These are phyloP conservation scores for Ophiostoma quercus DNA, from an alignment of 2,329 filamentous ascomycete genomes.

Conservation along the genomic window DNA sequence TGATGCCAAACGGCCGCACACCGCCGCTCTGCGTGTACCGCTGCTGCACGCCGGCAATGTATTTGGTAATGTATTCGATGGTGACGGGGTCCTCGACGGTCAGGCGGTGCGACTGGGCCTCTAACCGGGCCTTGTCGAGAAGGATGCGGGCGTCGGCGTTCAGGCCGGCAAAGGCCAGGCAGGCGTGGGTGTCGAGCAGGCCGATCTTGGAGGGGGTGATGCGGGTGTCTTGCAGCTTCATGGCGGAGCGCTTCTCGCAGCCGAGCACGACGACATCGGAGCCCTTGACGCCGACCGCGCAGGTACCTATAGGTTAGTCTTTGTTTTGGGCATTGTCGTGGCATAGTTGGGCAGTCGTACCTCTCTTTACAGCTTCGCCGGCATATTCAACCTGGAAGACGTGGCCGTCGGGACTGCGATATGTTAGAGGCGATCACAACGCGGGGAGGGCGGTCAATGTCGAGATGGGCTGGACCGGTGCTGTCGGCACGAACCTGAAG, in stretches of 20 bases:
- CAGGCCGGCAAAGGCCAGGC: conserved; percentile 91
- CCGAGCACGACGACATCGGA: conserved; percentile 89
- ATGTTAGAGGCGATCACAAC: conserved; percentile 17
- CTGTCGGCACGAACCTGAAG: conserved; percentile 61
- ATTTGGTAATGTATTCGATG: conserved; percentile 99
- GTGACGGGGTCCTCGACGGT: conserved; percentile 96
- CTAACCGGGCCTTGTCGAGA: conserved; percentile 94
- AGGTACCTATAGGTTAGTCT: conserved; percentile 62
- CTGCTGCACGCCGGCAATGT: conserved; percentile 95
- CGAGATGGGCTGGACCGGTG: background rate
- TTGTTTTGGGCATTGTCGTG: background rate
- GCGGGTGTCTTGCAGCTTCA: conserved; percentile 98
- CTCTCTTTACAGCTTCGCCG: conserved; percentile 96
- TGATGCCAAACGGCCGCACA: conserved; percentile 97
- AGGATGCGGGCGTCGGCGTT: conserved; percentile 98
- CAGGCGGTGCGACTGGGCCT: conserved; percentile 93
- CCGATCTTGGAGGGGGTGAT: conserved; percentile 99
- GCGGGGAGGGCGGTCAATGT: background rate
- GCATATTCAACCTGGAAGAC: conserved; percentile 99
- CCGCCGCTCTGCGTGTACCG: conserved; percentile 98
- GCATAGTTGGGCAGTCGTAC: conserved; percentile 42
- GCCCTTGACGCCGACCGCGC: conserved; percentile 96
- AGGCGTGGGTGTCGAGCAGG: conserved; percentile 85
- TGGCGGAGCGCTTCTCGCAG: conserved; percentile 97
- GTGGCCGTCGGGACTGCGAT: conserved; percentile 88